Percentiles rank a stretch among this genome's conserved stretches.
Conservation (phyloP, 2,329 filamentous ascomycete species). For the Colletotrichum paranaense region DNA sequence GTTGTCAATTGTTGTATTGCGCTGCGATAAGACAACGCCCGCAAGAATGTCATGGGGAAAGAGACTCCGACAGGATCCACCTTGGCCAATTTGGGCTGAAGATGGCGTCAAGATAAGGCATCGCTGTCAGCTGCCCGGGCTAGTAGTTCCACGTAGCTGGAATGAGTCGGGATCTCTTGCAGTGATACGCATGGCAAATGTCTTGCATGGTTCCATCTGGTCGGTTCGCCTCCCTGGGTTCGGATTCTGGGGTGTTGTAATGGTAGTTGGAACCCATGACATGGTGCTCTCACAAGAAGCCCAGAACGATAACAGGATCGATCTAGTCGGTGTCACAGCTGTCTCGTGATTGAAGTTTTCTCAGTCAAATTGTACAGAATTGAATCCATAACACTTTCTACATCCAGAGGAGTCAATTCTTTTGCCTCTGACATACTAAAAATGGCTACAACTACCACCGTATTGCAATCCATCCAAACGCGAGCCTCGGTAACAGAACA, state of each 20-base stretch:
- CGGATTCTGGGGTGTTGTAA: neutral
- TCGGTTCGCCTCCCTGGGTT: neutral
- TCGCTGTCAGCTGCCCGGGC: neutral
- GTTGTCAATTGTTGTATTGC: neutral
- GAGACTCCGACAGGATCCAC: neutral
- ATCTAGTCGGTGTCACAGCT: too few species aligned
- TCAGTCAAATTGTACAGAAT: too few species aligned
- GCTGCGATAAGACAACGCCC: neutral
- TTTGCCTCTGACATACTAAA: fast-evolving
- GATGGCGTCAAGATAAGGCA: neutral
- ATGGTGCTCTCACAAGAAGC: neutral
- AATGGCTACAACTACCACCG: neutral
- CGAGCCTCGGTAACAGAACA: neutral
- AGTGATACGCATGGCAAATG: neutral
- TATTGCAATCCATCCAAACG: neutral
- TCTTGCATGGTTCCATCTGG: neutral
- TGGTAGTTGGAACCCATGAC: neutral
- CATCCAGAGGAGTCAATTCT: too few species aligned
- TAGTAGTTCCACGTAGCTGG: neutral
- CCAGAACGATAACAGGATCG: neutral
- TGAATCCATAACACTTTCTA: too few species aligned
- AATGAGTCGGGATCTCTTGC: neutral
- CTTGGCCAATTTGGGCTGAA: neutral
- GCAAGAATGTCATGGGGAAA: neutral
- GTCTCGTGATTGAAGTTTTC: too few species aligned